These are phyloP conservation scores for Fusarium nygamai DNA, from an alignment of 2,329 filamentous ascomycete genomes.

Conservation along the genomic window DNA sequence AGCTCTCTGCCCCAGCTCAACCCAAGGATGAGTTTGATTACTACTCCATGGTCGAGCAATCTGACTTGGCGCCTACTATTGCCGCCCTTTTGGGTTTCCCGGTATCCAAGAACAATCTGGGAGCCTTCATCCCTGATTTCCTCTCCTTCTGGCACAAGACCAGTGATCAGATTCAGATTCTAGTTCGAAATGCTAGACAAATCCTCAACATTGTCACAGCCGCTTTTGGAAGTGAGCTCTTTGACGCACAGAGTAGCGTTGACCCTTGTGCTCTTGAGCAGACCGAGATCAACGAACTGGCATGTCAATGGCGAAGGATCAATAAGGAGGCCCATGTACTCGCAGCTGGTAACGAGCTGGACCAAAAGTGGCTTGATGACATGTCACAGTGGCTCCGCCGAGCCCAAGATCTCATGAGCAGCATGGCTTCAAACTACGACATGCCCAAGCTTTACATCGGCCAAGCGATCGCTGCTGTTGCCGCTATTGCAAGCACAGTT, in stretches of 20 bases:
- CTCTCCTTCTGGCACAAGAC: constrained; percentile 73
- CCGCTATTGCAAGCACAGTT: constrained; percentile 39
- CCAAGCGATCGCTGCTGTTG: constrained; percentile 48
- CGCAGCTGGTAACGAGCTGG: constrained; percentile 40
- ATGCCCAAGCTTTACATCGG: constrained; percentile 68
- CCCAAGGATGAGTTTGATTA: constrained; percentile 80
- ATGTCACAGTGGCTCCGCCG: constrained; percentile 71
- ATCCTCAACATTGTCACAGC: constrained; percentile 80
- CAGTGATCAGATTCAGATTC: constrained; percentile 70
- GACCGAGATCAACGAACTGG: constrained; percentile 64
- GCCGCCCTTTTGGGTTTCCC: constrained; percentile 89
- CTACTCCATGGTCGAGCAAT: constrained; percentile 89
- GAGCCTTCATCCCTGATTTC: constrained; percentile 83
- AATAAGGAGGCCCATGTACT: constrained; percentile 39
- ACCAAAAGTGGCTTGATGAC: constrained; percentile 54
- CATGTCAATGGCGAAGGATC: constrained; percentile 72
- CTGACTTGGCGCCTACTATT: constrained; percentile 90
- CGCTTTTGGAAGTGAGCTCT: constrained; percentile 67
- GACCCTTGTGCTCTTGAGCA: constrained; percentile 51
- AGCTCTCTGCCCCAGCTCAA: constrained; percentile 62
- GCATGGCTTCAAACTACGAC: constrained; percentile 92
- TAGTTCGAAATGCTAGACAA: constrained; percentile 83
- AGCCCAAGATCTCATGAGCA: constrained; percentile 84
- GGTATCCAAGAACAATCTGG: constrained; percentile 88
- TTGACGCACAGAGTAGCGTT: constrained; percentile 47